phyloP scores from a whole-genome alignment of 75 land plant genomes.

The Ceratopteris richardii region DNA sequence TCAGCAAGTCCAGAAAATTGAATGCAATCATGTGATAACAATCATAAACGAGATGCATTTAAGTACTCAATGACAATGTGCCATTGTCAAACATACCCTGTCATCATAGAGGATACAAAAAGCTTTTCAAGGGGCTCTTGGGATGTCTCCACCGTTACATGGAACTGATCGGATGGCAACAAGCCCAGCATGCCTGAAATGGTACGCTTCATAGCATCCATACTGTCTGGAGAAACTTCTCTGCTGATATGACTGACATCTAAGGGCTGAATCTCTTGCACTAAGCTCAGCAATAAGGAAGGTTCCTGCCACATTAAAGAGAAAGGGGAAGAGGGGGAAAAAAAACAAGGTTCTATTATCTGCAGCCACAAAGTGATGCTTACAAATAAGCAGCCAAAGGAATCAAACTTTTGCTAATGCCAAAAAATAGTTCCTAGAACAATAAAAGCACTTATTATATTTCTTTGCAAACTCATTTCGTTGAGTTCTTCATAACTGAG shows the following conservation, averaged over 20 bases:
- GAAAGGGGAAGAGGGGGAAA: neutral
- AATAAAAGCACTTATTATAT: too few species aligned
- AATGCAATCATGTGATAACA: neutral
- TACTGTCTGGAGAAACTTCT: slow-evolving; percentile 64
- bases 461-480: too few species aligned
- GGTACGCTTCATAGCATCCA: slow-evolving; percentile 89
- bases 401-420: too few species aligned
- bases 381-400: too few species aligned
- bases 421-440: too few species aligned
- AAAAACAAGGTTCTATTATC: neutral
- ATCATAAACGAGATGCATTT: neutral
- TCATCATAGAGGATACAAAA: slow-evolving; percentile 86
- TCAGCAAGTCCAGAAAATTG: too few species aligned
- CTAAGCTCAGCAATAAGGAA: slow-evolving; percentile 39
- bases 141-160: slow-evolving; percentile 58
- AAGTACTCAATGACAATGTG: neutral
- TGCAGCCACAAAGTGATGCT: too few species aligned
- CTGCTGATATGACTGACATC: slow-evolving; percentile 71
- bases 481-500: too few species aligned
- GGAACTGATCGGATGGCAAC: slow-evolving; percentile 81
- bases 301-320: slow-evolving; percentile 21
- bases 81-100: slow-evolving; percentile 47
- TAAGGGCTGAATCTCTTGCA: slow-evolving; percentile 85
- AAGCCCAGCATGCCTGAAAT: slow-evolving; percentile 85
- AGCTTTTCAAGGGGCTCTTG: slow-evolving; percentile 65